Evolutionary conservation across 768 basidiomycete species (phyloP), one percentile per base, ranked within the genome.

Genomic region (Crassisporium funariophilum): DNA sequence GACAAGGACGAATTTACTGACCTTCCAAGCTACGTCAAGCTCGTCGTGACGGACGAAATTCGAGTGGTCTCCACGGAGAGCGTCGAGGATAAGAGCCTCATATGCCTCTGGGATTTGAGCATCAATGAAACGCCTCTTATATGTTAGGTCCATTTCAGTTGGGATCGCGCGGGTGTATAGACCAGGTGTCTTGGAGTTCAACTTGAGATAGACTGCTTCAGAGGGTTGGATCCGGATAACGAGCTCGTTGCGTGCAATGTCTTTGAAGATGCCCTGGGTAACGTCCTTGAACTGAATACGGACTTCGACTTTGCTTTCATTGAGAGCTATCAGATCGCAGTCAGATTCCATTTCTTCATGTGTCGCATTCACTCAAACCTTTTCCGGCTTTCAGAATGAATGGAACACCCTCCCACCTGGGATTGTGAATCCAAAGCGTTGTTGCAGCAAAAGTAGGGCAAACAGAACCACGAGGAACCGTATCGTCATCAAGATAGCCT

Each of bases 41-140:
- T 99, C 95, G 68, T 99, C 95, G 65, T 98, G 82, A 52, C 95
- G 84, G 47, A 99, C 95, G 74, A 99, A 99, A 76, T 99, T 99
- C 20, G 93, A 95, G 70, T 98, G 95, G 62, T 99, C 95, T n/a
- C 95, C 95, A 65, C 86, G 90, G 68, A 99, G 78, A 11, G 92
- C 91, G 62, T 99, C 95, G 48, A 98, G 77, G 62, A 99, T 95
- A 49, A 99, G 83, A 8, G 88, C 86, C 71, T 98, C 91, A 65
- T 97, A 95, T 23, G 94, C 95, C 73, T 97, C 95, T 22, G 97
- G 97, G 52, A 99, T 98, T 68, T 87, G 86, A 39, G 83, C 68
- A 50, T 97, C 94, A 31, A 82, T 71, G 76, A 98, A 99, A 35
- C 97, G 84, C 46, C 88, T 79, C 81, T 95, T 95, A 80, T 98